Percentiles rank a stretch among this genome's conserved stretches.
Evolutionary conservation across 495 filamentous ascomycete species (phyloP).

Genomic region (Lindgomyces ingoldianus): DNA sequence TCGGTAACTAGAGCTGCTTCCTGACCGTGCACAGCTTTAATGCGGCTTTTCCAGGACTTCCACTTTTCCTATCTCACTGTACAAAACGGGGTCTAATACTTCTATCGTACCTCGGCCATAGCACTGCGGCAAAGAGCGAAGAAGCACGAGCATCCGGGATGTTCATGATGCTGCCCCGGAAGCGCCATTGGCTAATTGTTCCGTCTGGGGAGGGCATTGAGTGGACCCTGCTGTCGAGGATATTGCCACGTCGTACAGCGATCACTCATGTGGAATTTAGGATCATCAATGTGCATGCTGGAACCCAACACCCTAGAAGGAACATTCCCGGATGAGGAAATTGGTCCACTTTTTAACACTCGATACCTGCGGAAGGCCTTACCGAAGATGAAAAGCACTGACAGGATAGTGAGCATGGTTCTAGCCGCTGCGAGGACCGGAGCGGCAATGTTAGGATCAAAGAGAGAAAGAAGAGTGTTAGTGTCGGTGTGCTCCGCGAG

Average conservation of each 20-base stretch:
- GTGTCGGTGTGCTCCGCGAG: too few relatives aligned
- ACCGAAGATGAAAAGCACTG: too few relatives aligned
- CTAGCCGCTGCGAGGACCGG: too few relatives aligned
- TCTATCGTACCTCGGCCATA: not conserved
- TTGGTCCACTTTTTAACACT: not conserved
- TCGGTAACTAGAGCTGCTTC: too few relatives aligned
- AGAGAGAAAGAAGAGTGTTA: too few relatives aligned
- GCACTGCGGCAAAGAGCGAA: not conserved
- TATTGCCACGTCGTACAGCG: not conserved
- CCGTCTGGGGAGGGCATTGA: not conserved
- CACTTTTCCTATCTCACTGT: not conserved
- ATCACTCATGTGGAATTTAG: not conserved
- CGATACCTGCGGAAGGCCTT: too few relatives aligned
- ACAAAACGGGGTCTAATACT: not conserved
- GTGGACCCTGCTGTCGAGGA: not conserved
- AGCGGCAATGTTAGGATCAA: too few relatives aligned
- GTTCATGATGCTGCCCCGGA: not conserved
- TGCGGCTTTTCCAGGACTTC: not conserved
- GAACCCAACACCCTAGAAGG: not conserved
- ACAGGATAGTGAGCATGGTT: too few relatives aligned
- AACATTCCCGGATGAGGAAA: not conserved
- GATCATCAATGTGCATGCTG: slow-evolving; percentile 1
- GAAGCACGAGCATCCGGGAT: not conserved
- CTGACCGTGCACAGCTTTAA: not conserved
- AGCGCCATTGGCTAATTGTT: not conserved